Conservation (phyloP, 495 filamentous ascomycete genomes). For the Acidomyces sp. region DNA sequence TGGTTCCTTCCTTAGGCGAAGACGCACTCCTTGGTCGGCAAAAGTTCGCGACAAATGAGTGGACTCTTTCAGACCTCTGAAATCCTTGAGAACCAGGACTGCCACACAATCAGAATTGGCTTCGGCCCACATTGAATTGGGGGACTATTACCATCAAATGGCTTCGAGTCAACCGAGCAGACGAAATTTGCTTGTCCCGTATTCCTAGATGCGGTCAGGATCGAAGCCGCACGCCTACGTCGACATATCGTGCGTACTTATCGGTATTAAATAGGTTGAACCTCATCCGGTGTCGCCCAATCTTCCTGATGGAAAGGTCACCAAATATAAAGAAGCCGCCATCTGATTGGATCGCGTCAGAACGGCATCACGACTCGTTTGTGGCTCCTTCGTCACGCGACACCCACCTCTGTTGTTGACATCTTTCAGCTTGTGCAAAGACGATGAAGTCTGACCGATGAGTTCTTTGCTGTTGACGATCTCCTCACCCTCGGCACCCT, state of each 20-base stretch:
- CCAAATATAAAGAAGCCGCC: conserved; percentile 96
- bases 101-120: too few relatives aligned
- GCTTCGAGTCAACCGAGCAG: conserved; percentile 56
- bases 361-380: too few relatives aligned
- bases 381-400: conserved; percentile 11
- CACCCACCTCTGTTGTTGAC: conserved; percentile 61
- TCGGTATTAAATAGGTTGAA: conserved; percentile 81
- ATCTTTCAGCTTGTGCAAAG: conserved; percentile 85
- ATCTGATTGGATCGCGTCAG: too few relatives aligned
- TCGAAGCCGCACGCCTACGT: not conserved
- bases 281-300: conserved; percentile 64
- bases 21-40: conserved; percentile 83
- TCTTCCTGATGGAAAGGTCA: conserved; percentile 73
- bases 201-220: conserved; percentile 26
- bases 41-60: conserved; percentile 87
- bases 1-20: conserved; percentile 76
- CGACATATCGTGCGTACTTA: conserved; percentile 38
- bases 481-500: conserved; percentile 42
- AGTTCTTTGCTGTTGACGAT: conserved; percentile 44
- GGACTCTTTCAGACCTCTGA: conserved; percentile 78
- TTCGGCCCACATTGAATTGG: too few relatives aligned
- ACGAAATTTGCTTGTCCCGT: conserved; percentile 49
- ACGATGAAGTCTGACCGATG: conserved; percentile 76
- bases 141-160: conserved; percentile 52
- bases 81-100: conserved; percentile 68